Evolutionary conservation across 2,329 filamentous ascomycete species (phyloP).

Genomic region (Albophoma yamanashiensis): DNA sequence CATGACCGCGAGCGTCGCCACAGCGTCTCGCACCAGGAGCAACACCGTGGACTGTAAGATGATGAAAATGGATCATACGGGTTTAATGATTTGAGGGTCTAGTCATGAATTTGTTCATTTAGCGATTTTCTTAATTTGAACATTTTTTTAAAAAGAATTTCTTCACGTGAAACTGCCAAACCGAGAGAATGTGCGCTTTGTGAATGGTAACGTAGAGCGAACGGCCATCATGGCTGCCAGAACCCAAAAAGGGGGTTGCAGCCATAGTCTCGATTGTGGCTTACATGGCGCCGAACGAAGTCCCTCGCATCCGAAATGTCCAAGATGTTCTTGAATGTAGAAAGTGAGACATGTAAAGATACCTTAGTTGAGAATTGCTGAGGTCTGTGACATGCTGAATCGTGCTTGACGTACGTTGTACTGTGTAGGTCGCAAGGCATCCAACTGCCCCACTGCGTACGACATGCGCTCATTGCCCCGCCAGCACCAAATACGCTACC

Average conservation of each 20-base stretch:
- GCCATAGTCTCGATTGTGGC: too few species aligned
- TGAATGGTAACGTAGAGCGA: too few species aligned
- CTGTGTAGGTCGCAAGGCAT: background rate
- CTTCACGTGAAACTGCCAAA: background rate
- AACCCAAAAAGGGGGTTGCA: too few species aligned
- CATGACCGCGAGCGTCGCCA: slow-evolving; percentile 37
- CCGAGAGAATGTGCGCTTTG: too few species aligned
- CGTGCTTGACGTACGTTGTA: background rate
- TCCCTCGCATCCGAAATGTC: background rate
- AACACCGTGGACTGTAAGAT: slow-evolving; percentile 32
- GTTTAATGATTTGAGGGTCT: slow-evolving; percentile 2
- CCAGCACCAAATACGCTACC: background rate
- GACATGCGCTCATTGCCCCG: background rate
- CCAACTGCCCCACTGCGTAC: background rate
- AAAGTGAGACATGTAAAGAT: background rate
- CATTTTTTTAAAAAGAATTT: background rate
- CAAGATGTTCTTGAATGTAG: background rate
- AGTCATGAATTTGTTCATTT: background rate
- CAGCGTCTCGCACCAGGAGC: slow-evolving; percentile 36
- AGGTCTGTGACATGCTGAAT: background rate
- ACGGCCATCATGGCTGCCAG: too few species aligned
- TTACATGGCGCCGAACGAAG: too few species aligned
- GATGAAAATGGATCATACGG: background rate
- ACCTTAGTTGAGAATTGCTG: background rate
- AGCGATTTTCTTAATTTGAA: background rate